These are phyloP conservation scores for Nadsonia commutata DNA, from an alignment of 1,139 yeast genomes.

Conservation along the genomic window DNA sequence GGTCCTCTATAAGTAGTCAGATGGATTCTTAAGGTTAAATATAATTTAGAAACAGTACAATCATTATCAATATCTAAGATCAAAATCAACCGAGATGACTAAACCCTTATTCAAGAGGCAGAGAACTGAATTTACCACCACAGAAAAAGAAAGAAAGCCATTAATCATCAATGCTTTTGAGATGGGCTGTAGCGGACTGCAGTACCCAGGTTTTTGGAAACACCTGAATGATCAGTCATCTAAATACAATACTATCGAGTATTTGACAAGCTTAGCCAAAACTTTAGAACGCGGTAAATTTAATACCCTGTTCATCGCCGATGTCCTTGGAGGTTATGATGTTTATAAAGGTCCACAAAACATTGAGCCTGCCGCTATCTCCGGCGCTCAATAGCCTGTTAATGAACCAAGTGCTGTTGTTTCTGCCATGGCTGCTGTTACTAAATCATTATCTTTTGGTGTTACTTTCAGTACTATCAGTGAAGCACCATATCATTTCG, in stretches of 20 bases:
- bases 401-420: constrained; percentile 26
- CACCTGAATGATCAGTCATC: constrained; percentile 29
- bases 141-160: constrained; percentile 9
- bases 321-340: constrained; percentile 32
- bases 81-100: too few species aligned
- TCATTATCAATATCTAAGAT: too few species aligned
- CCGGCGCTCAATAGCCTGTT: constrained; percentile 29
- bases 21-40: too few species aligned
- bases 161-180: constrained; percentile 29
- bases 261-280: constrained; percentile 34
- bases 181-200: constrained; percentile 29
- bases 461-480: constrained; percentile 29
- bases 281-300: constrained; percentile 33
- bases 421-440: constrained; percentile 29
- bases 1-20: too few species aligned
- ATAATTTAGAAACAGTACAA: too few species aligned
- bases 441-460: constrained; percentile 27
- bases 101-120: too few species aligned
- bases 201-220: constrained; percentile 30
- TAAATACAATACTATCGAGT: constrained; percentile 27
- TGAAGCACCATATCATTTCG: constrained; percentile 29
- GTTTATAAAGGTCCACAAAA: constrained; percentile 30
- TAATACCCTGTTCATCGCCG: constrained; percentile 33
- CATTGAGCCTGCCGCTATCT: constrained; percentile 22
- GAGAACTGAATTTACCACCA: too few species aligned